Percentiles rank a stretch among this genome's conserved stretches.
phyloP scores from a whole-genome alignment of 306 rosid species.

The Pyrus betulifolia region DNA sequence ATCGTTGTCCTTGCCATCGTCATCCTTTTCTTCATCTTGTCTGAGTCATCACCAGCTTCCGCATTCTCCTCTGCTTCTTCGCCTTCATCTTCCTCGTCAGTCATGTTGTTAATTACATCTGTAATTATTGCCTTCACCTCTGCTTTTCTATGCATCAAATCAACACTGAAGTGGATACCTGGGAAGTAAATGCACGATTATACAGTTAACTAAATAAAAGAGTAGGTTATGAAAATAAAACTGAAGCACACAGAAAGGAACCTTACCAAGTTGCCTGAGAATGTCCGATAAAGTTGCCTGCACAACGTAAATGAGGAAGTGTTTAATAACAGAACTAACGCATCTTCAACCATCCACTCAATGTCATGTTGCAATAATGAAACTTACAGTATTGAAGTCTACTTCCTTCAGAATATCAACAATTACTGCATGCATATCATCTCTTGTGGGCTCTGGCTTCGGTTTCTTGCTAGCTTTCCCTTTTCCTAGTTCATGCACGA shows the following conservation, averaged over 20 bases:
- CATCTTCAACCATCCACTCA: conserved; percentile 2
- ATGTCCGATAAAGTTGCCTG: conserved; percentile 98
- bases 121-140: conserved; percentile 96
- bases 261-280: conserved; percentile 89
- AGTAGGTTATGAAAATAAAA: background rate
- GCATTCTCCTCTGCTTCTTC: conserved; percentile 53
- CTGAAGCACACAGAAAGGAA: background rate
- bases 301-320: conserved; percentile 16
- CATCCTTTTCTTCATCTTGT: conserved; percentile 34
- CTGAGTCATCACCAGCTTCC: conserved; percentile 42
- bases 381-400: conserved; percentile 88
- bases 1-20: background rate
- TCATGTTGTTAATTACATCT: conserved; percentile 91
- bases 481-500: conserved; percentile 41
- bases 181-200: conserved; percentile 15
- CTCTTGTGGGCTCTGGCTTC: conserved; percentile 70
- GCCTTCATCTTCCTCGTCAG: conserved; percentile 82
- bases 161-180: conserved; percentile 85
- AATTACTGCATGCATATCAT: conserved; percentile 77
- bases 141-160: conserved; percentile 95
- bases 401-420: conserved; percentile 88
- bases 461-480: conserved; percentile 71
- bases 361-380: background rate
- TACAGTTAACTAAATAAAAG: conserved; percentile 7
- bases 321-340: background rate